Conservation (phyloP, 1,139 yeast genomes). For the Yamadazyma songkhlaensis region DNA sequence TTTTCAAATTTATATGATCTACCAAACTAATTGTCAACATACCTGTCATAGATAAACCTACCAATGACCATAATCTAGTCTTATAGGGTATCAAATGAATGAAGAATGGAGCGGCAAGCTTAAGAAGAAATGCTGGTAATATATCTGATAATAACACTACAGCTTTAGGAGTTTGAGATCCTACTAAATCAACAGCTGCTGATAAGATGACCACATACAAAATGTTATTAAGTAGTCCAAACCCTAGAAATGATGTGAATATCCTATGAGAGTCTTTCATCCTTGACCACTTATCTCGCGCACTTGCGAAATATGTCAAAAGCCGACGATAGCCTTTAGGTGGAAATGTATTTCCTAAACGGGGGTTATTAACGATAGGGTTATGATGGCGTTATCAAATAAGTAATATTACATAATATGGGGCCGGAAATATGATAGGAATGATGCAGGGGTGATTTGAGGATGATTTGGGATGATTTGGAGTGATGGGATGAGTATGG, state of each 20-base stretch:
- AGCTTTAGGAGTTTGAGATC: conserved; percentile 80
- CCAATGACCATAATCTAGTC: conserved; percentile 51
- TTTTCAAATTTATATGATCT: conserved; percentile 29
- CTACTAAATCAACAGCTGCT: conserved; percentile 91
- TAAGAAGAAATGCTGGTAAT: conserved; percentile 73
- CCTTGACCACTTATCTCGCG: too few species aligned
- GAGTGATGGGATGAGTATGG: too few species aligned
- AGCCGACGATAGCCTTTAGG: conserved; percentile 1
- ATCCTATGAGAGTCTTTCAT: conserved; percentile 11
- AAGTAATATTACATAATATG: too few species aligned
- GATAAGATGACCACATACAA: conserved; percentile 87
- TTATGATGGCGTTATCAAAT: too few species aligned
- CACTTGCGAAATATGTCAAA: neutral
- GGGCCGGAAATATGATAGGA: too few species aligned
- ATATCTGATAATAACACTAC: conserved; percentile 84
- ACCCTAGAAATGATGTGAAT: conserved; percentile 67
- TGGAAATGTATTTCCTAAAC: neutral
- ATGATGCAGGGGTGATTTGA: too few species aligned
- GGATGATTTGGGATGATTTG: too few species aligned
- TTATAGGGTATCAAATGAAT: conserved; percentile 64
- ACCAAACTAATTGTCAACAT: conserved; percentile 67
- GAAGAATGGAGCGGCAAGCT: conserved; percentile 75
- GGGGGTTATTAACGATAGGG: too few species aligned
- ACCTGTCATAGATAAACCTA: conserved; percentile 64
- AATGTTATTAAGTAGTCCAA: conserved; percentile 85